phyloP scores from a whole-genome alignment of 805 yeast genomes.

The Saccharomycopsis synnaedendra region DNA sequence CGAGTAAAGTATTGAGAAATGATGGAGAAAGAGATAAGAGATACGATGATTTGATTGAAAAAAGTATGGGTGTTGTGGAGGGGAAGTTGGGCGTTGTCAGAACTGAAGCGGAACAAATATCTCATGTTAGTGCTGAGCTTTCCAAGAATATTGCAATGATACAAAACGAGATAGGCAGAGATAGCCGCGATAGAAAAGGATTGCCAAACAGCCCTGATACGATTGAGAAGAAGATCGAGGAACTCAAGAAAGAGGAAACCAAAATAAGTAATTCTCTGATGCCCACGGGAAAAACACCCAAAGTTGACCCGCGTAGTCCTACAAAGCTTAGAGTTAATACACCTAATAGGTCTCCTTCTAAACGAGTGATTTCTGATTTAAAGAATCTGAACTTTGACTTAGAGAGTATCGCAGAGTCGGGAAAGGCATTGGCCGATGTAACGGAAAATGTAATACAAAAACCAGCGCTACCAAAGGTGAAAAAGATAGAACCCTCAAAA shows the following conservation, averaged over 20 bases:
- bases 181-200: too few species aligned
- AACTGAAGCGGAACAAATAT: slow-evolving; percentile 1
- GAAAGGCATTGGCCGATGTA: background rate
- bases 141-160: background rate
- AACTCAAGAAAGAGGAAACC: slow-evolving; percentile 19
- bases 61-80: background rate
- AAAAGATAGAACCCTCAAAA: background rate
- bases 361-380: slow-evolving; percentile 6
- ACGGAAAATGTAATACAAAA: background rate
- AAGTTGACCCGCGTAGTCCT: background rate
- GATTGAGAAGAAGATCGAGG: slow-evolving; percentile 16
- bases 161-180: slow-evolving; percentile 13
- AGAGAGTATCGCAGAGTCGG: background rate
- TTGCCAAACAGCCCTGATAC: slow-evolving; percentile 14
- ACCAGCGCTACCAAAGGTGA: background rate
- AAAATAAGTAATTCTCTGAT: slow-evolving; percentile 19
- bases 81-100: background rate
- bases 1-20: background rate
- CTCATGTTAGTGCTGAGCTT: slow-evolving; percentile 1
- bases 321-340: background rate
- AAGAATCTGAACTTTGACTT: slow-evolving; percentile 3
- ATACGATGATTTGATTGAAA: background rate
- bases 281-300: slow-evolving; percentile 24
- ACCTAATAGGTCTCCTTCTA: slow-evolving; percentile 12
- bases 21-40: background rate